Percentiles rank a stretch among this genome's conserved stretches.
Conservation (phyloP, 768 basidiomycete species). For the Rhodotorula sphaerocarpa region DNA sequence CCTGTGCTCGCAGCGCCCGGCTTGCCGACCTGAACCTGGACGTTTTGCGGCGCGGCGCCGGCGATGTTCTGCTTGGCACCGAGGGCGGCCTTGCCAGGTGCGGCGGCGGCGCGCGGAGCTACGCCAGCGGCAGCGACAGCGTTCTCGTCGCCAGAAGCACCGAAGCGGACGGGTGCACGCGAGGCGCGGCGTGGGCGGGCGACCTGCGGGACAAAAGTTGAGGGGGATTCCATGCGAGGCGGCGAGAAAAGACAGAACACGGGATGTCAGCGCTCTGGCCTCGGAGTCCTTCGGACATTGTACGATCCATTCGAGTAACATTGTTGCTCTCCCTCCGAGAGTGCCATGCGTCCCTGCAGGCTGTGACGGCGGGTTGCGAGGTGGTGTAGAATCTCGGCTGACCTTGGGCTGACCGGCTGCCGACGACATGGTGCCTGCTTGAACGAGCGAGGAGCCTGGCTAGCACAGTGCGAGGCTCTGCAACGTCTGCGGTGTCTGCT, state of each 20-base stretch:
- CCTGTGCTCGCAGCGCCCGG: not conserved
- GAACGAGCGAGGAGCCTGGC: no score
- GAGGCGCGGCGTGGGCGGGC: slow-evolving; percentile 26
- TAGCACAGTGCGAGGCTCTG: no score
- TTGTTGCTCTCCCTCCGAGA: no score
- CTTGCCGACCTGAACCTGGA: no score
- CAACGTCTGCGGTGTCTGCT: no score
- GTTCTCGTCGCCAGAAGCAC: slow-evolving; percentile 19
- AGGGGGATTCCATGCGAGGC: not conserved
- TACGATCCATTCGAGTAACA: no score
- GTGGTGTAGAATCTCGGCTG: slow-evolving; percentile 11
- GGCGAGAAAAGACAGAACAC: not conserved
- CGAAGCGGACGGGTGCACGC: slow-evolving; percentile 19
- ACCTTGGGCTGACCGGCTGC: slow-evolving; percentile 10
- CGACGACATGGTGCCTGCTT: slow-evolving; percentile 2
- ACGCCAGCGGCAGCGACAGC: not conserved
- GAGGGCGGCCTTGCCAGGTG: not conserved
- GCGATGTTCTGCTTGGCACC: not conserved
- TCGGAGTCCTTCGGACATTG: no score
- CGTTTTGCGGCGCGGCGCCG: not conserved
- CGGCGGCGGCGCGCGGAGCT: slow-evolving; percentile 4
- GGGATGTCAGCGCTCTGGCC: no score
- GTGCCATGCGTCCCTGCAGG: no score
- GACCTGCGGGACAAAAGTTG: slow-evolving; percentile 10
- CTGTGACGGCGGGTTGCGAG: no score